Conservation (phyloP, 2,329 filamentous ascomycete genomes). For the Penicillium capsulatum region DNA sequence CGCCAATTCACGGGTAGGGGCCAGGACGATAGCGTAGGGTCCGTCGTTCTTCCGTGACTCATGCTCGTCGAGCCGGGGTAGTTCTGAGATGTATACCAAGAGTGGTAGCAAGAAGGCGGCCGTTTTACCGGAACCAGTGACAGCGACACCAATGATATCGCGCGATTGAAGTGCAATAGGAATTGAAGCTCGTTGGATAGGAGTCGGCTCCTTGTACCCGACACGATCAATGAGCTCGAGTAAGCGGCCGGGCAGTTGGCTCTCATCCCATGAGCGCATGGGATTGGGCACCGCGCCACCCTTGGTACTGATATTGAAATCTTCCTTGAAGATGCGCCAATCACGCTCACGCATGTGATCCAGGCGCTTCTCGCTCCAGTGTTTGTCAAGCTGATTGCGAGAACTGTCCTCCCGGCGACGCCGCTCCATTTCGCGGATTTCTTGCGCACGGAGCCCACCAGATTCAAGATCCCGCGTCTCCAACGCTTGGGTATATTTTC, state of each 20-base stretch:
- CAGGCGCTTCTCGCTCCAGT: slow-evolving; percentile 92
- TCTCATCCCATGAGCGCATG: slow-evolving; percentile 92
- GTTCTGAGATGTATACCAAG: slow-evolving; percentile 87
- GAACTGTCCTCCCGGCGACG: slow-evolving; percentile 67
- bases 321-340: slow-evolving; percentile 99
- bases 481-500: slow-evolving; percentile 63
- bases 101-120: slow-evolving; percentile 89
- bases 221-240: slow-evolving; percentile 78
- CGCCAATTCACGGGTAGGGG: slow-evolving; percentile 92
- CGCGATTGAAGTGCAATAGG: slow-evolving; percentile 88
- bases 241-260: slow-evolving; percentile 68
- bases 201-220: slow-evolving; percentile 85
- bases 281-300: slow-evolving; percentile 89
- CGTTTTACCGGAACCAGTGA: slow-evolving; percentile 97
- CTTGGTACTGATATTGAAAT: slow-evolving; percentile 94
- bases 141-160: slow-evolving; percentile 96
- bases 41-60: slow-evolving; percentile 89
- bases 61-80: slow-evolving; percentile 76
- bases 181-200: slow-evolving; percentile 91
- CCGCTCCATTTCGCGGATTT: slow-evolving; percentile 80
- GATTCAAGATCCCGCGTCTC: slow-evolving; percentile 71
- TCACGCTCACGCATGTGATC: slow-evolving; percentile 95
- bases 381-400: slow-evolving; percentile 75
- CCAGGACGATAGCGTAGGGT: slow-evolving; percentile 93
- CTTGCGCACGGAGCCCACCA: slow-evolving; percentile 69